Percentiles rank a stretch among this genome's conserved stretches.
Conservation (phyloP, 371 early-diverging fungal species). For the Polyrhizophydium stewartii region DNA sequence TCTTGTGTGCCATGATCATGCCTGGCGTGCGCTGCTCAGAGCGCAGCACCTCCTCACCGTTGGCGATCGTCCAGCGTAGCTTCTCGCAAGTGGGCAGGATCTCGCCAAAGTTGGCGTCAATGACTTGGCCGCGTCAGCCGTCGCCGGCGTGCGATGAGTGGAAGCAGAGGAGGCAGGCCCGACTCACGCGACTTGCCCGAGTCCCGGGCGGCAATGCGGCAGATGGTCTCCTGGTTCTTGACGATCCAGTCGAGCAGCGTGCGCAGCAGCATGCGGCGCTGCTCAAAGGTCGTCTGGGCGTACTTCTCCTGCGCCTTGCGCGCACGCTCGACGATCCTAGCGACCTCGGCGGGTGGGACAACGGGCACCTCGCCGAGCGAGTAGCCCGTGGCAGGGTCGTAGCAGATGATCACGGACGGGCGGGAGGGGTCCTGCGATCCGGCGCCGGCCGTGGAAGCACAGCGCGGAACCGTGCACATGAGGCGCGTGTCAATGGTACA, state of each 20-base stretch:
- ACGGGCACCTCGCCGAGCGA: conserved; percentile 54
- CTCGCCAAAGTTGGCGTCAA: conserved; percentile 84
- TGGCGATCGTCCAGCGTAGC: conserved; percentile 74
- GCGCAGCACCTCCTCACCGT: conserved; percentile 68
- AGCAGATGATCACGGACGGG: conserved; percentile 60
- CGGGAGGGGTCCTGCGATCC: conserved; percentile 7
- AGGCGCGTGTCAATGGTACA: too few species aligned
- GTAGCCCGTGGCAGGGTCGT: conserved; percentile 83
- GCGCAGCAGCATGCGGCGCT: conserved; percentile 69
- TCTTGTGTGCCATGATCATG: conserved; percentile 71
- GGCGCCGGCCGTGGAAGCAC: not conserved
- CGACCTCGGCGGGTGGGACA: conserved; percentile 52
- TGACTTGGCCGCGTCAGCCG: conserved; percentile 36
- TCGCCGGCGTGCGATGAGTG: not conserved
- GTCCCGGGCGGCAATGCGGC: conserved; percentile 70
- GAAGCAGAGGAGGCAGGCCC: not conserved
- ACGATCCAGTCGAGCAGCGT: conserved; percentile 68
- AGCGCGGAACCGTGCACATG: not conserved
- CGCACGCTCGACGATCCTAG: conserved; percentile 52
- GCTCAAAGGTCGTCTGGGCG: conserved; percentile 68
- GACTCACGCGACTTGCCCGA: conserved; percentile 73
- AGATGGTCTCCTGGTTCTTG: conserved; percentile 73
- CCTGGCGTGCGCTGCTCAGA: conserved; percentile 68
- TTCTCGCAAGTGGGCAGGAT: conserved; percentile 76
- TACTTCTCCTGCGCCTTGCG: conserved; percentile 66